These are phyloP conservation scores for Yarrowia galli DNA, from an alignment of 1,139 yeast species.

Conservation along the genomic window DNA sequence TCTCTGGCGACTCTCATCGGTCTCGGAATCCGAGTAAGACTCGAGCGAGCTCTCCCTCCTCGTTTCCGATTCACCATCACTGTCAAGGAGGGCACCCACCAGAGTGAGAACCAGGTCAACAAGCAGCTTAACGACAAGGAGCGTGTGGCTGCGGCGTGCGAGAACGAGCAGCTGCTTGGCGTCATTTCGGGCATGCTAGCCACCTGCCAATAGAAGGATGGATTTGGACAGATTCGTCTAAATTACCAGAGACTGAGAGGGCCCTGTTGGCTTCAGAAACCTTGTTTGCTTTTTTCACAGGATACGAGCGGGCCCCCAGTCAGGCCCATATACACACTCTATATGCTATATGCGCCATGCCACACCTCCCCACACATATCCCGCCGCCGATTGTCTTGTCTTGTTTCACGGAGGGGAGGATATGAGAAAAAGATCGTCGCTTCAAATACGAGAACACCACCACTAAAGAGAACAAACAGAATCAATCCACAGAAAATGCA, in stretches of 20 bases:
- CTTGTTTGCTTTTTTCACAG: slow-evolving; percentile 30
- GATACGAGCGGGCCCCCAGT: slow-evolving; percentile 21
- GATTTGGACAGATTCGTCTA: background rate
- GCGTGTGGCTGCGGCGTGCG: slow-evolving; percentile 98
- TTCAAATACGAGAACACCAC: background rate
- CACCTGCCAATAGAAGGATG: slow-evolving; percentile 60
- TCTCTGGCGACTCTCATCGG: slow-evolving; percentile 96
- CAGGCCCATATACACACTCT: background rate
- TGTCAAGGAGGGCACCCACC: slow-evolving; percentile 92
- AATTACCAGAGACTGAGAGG: background rate
- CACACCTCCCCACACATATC: slow-evolving; percentile 4
- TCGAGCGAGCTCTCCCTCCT: slow-evolving; percentile 87
- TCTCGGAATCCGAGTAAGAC: slow-evolving; percentile 87
- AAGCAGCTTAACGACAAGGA: slow-evolving; percentile 97
- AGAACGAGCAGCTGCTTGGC: slow-evolving; percentile 85
- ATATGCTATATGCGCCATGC: background rate
- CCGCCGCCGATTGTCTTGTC: background rate
- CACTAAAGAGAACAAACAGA: too few relatives aligned
- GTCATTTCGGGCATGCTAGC: slow-evolving; percentile 93
- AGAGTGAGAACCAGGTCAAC: slow-evolving; percentile 93
- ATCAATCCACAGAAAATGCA: too few relatives aligned
- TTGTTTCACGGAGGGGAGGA: background rate
- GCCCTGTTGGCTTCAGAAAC: slow-evolving; percentile 3
- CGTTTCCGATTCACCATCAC: slow-evolving; percentile 80
- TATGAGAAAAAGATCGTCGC: slow-evolving; percentile 1